Percentiles rank a stretch among this genome's conserved stretches.
Evolutionary conservation across 805 yeast genomes (phyloP).

Genomic region (Cyberlindnera veronae): DNA sequence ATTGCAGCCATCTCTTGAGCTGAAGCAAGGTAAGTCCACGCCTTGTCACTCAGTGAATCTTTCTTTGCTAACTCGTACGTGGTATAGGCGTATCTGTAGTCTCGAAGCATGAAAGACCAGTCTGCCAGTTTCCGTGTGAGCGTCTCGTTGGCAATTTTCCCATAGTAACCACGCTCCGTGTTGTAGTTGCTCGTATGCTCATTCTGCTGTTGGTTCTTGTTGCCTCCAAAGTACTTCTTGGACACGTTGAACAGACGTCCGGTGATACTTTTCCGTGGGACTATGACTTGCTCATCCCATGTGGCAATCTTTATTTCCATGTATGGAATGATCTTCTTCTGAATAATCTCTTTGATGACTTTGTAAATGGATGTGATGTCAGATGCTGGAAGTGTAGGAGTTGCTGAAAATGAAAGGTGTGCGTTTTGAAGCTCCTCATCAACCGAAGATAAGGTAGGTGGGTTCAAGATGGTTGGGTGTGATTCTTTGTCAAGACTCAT

Average conservation of each 20-base stretch:
- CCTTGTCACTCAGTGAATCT: conserved; percentile 73
- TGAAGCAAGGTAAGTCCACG: conserved; percentile 78
- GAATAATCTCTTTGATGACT: conserved; percentile 32
- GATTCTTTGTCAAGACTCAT: conserved; percentile 12
- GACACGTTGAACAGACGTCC: conserved; percentile 70
- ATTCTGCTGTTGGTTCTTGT: conserved; percentile 20
- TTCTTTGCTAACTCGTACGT: conserved; percentile 80
- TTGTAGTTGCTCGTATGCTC: conserved; percentile 40
- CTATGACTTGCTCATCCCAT: conserved; percentile 83
- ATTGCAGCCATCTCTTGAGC: conserved; percentile 86
- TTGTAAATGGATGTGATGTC: conserved; percentile 19
- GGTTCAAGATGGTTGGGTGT: conserved; percentile 20
- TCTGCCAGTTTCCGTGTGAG: conserved; percentile 81
- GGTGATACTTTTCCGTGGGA: conserved; percentile 73
- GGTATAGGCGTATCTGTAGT: conserved; percentile 77
- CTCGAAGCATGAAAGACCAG: conserved; percentile 88
- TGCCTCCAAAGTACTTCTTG: conserved; percentile 45
- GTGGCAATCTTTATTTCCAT: conserved; percentile 77
- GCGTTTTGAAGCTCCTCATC: conserved; percentile 42
- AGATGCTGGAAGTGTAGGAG: conserved; percentile 14
- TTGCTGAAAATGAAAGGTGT: conserved; percentile 12
- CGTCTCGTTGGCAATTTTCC: conserved; percentile 64
- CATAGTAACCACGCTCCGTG: conserved; percentile 52
- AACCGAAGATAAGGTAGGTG: conserved; percentile 36
- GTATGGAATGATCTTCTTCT: conserved; percentile 55